Evolutionary conservation across 2,329 filamentous ascomycete species (phyloP), one percentile per base, ranked within the genome.

Genomic region (Pseudopithomyces maydicus): DNA sequence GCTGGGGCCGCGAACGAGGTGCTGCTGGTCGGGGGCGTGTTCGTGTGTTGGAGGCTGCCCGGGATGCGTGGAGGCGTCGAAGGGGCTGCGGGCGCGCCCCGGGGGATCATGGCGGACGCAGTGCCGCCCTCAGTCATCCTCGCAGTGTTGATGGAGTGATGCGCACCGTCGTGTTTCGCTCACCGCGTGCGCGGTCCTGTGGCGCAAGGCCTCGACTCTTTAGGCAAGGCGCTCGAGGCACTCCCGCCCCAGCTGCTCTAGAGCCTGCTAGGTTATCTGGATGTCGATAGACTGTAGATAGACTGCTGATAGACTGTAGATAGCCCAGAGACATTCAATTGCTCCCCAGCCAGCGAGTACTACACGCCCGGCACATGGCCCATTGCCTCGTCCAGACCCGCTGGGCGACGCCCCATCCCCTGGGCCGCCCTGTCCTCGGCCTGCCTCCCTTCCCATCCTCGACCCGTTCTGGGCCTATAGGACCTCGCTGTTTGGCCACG

Each of bases 81-180:
- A 23, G 55, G 61, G 49, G 63, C 61, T 52, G 59, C 53, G 59
- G 47, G 57, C 61, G 55, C 59, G 43, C 62, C 44, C 19, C 60
- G 53, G 42, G 62, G 54, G 46, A 61, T 52, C 48, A 53, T 56
- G 55, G 61, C 63, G 54, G 68, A 63, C 56, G 59, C 61, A 56
- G 57, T 60, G 55, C 46, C 50, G 53, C 63, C 61, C 66, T 39
- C 32, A 41, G 47, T 50, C 47, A 50, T 50, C 20, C 68, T 70
- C 72, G 73, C 72, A 66, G 61, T 73, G 70, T 66, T 71, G 65
- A 65, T 63, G 57, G 39, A 55, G 52, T 58, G 66, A 65, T 56
- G 68, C 63, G 59, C 61, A 65, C 63, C 57, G 62, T 62, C 58
- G 61, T 60, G 64, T 65, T 58, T 66, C 59, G 62, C 61, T 58